These are phyloP conservation scores for Teunomyces funiuensis DNA, from an alignment of 805 yeast genomes.

Conservation along the genomic window DNA sequence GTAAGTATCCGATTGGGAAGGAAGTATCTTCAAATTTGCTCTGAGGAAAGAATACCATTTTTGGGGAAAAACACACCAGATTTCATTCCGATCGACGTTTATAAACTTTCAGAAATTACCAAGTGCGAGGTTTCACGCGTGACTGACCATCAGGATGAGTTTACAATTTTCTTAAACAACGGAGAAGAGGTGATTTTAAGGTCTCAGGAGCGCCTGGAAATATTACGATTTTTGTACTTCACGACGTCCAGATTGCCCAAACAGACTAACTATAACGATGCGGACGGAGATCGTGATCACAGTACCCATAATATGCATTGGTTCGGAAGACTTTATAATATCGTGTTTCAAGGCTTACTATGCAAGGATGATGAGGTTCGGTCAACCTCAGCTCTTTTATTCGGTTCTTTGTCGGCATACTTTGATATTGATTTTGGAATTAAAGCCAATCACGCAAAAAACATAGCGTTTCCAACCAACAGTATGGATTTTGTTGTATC, in stretches of 20 bases:
- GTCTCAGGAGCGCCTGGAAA: slow-evolving; percentile 49
- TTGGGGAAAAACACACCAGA: slow-evolving; percentile 23
- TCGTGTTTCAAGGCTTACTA: slow-evolving; percentile 68
- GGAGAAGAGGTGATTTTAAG: slow-evolving; percentile 29
- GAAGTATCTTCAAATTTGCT: slow-evolving; percentile 55
- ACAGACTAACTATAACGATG: slow-evolving; percentile 21
- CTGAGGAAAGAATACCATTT: slow-evolving; percentile 21
- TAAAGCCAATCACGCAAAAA: slow-evolving; percentile 53
- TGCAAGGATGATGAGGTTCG: slow-evolving; percentile 59
- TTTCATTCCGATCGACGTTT: slow-evolving; percentile 36
- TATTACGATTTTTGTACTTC: slow-evolving; percentile 68
- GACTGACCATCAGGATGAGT: slow-evolving; percentile 32
- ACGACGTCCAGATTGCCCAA: slow-evolving; percentile 56
- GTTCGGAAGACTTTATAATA: slow-evolving; percentile 62
- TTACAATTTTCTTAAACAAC: slow-evolving; percentile 31
- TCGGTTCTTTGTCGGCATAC: slow-evolving; percentile 60
- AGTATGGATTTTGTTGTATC: slow-evolving; percentile 59
- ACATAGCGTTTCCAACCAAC: slow-evolving; percentile 67
- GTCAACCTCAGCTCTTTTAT: slow-evolving; percentile 59
- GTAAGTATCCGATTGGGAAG: slow-evolving; percentile 70
- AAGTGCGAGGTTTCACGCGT: slow-evolving; percentile 35
- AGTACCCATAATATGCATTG: slow-evolving; percentile 33
- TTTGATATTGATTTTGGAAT: slow-evolving; percentile 63
- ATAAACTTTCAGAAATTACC: slow-evolving; percentile 30
- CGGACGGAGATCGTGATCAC: slow-evolving; percentile 13